A percentile compares a stretch with the other conserved stretches of the same genome.
These are phyloP conservation scores for Porcisia hertigi DNA, from an alignment of 208 protist species.

Conservation along the genomic window DNA sequence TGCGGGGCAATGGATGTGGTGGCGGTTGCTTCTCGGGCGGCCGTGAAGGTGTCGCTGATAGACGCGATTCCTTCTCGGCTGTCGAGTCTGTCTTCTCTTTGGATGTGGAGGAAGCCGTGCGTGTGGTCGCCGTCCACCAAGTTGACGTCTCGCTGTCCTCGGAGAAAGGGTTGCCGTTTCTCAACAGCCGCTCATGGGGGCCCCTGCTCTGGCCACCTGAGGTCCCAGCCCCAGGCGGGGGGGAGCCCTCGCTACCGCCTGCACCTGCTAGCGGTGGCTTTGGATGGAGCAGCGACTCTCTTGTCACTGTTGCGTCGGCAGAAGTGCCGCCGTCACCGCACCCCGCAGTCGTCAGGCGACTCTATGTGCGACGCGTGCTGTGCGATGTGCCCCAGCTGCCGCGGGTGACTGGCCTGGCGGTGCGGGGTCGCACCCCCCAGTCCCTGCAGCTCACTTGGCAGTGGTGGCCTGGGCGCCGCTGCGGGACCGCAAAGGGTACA, in stretches of 20 bases:
- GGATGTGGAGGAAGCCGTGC: constrained; percentile 10
- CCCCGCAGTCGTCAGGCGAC: neutral
- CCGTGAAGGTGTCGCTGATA: too few relatives aligned
- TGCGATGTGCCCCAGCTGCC: constrained; percentile 14
- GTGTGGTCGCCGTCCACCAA: constrained; percentile 12
- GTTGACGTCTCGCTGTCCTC: neutral
- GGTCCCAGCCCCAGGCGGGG: too few relatives aligned
- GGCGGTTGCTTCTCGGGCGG: too few relatives aligned
- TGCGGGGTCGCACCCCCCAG: constrained; percentile 10
- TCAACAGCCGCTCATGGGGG: neutral
- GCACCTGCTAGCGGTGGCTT: too few relatives aligned
- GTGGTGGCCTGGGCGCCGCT: constrained; percentile 5
- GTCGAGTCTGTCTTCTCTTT: neutral
- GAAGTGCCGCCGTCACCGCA: too few relatives aligned
- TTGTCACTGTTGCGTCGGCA: too few relatives aligned
- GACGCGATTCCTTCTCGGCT: neutral
- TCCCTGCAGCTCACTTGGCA: constrained; percentile 18
- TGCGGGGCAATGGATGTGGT: too few relatives aligned
- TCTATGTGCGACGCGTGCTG: constrained; percentile 1
- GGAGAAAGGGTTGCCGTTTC: neutral
- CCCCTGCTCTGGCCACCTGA: constrained; percentile 2
- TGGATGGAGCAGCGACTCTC: too few relatives aligned
- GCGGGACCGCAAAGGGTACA: neutral
- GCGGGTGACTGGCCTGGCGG: neutral
- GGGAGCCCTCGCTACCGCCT: neutral